phyloP scores from a whole-genome alignment of 176 grass and related monocot genomes.

The Tillandsia leiboldiana region DNA sequence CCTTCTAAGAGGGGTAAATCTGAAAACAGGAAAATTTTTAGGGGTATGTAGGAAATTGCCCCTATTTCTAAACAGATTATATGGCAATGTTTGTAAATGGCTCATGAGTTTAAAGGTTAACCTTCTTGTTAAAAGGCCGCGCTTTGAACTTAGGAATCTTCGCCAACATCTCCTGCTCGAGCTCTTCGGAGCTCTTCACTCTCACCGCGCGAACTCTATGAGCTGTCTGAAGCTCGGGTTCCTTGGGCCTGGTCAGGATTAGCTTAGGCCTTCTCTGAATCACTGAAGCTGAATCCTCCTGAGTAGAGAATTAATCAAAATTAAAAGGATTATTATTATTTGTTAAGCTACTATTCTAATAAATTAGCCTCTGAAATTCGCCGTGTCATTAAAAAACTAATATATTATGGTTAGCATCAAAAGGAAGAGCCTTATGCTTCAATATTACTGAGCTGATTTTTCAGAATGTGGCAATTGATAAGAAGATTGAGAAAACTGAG shows the following conservation, averaged over 20 bases:
- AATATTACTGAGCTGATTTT: too few species aligned
- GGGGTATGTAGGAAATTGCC: too few species aligned
- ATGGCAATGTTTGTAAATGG: background rate
- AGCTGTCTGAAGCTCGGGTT: slow-evolving; percentile 69
- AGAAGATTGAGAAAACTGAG: too few species aligned
- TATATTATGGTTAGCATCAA: too few species aligned
- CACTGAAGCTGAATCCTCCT: slow-evolving; percentile 46
- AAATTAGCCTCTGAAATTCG: background rate
- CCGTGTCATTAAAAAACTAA: too few species aligned
- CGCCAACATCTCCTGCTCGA: slow-evolving; percentile 90
- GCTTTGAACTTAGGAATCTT: slow-evolving; percentile 99
- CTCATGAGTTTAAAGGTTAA: slow-evolving; percentile 13
- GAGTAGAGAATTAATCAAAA: slow-evolving; percentile 12
- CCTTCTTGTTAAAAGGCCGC: slow-evolving; percentile 84
- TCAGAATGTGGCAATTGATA: too few species aligned
- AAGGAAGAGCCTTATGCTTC: too few species aligned
- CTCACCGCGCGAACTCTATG: slow-evolving; percentile 67
- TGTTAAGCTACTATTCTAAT: background rate
- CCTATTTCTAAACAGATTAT: background rate
- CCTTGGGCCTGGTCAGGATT: slow-evolving; percentile 85
- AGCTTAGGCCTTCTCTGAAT: slow-evolving; percentile 52
- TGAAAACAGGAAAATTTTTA: too few species aligned
- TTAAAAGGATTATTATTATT: background rate
- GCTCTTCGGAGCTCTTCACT: slow-evolving; percentile 69
- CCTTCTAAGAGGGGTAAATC: too few species aligned